These are phyloP conservation scores for Suhomyces sp. DNA, from an alignment of 805 yeast genomes.

Conservation along the genomic window DNA sequence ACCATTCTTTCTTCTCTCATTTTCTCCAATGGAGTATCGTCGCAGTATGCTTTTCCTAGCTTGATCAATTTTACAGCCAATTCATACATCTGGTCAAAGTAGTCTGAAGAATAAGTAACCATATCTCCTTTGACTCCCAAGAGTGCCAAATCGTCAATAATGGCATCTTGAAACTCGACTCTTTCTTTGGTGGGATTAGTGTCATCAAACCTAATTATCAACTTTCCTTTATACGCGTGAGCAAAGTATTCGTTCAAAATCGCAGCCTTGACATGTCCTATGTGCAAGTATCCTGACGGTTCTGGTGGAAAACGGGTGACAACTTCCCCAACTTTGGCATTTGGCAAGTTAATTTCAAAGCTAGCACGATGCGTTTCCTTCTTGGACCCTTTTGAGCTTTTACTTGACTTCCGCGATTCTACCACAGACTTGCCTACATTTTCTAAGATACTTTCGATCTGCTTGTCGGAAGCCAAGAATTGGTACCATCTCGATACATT, in stretches of 20 bases:
- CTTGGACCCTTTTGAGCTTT: constrained; percentile 42
- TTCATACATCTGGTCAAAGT: constrained; percentile 89
- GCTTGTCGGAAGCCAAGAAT: constrained; percentile 61
- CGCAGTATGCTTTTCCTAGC: constrained; percentile 96
- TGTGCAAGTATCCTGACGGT: constrained; percentile 97
- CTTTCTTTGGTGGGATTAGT: constrained; percentile 97
- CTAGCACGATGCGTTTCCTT: constrained; percentile 91
- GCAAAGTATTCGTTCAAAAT: constrained; percentile 95
- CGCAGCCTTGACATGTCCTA: constrained; percentile 99
- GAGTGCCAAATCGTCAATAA: constrained; percentile 84
- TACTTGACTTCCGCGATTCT: constrained; percentile 70
- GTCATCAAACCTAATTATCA: constrained; percentile 95
- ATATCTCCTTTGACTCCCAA: constrained; percentile 91
- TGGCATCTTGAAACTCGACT: constrained; percentile 89
- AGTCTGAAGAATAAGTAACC: constrained; percentile 87
- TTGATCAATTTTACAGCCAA: constrained; percentile 81
- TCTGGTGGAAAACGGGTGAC: constrained; percentile 99
- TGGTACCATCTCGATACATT: constrained; percentile 94
- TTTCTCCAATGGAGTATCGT: constrained; percentile 87
- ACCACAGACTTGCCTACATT: constrained; percentile 62
- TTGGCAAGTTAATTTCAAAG: constrained; percentile 87
- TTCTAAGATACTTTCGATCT: constrained; percentile 70
- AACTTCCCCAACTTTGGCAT: constrained; percentile 89
- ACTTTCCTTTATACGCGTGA: constrained; percentile 89
- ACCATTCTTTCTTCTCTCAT: constrained; percentile 99